Percentiles rank a stretch among this genome's conserved stretches.
These are phyloP conservation scores for Amylocarpus encephaloides DNA, from an alignment of 2,329 filamentous ascomycete genomes.

Conservation along the genomic window DNA sequence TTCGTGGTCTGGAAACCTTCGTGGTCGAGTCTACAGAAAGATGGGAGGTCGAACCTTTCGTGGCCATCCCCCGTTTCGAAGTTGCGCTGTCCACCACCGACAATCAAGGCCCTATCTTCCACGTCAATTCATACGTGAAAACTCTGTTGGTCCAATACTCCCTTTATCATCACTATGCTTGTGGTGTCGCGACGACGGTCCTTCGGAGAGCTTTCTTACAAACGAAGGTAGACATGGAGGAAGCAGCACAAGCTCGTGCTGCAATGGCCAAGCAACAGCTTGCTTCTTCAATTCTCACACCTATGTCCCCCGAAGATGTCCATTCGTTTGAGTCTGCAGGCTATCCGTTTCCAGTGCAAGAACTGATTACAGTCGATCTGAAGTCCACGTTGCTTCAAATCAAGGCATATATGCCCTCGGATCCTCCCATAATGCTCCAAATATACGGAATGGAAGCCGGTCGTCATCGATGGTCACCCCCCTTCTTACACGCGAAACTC, in stretches of 20 bases:
- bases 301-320: conserved; percentile 24
- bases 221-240: conserved; percentile 41
- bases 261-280: conserved; percentile 6
- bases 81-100: conserved; percentile 80
- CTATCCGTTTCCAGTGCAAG: conserved; percentile 34
- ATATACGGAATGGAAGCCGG: conserved; percentile 77
- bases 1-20: conserved; percentile 79
- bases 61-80: conserved; percentile 82
- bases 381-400: conserved; percentile 77
- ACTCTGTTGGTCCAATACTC: conserved; percentile 84
- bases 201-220: conserved; percentile 63
- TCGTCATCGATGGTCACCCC: conserved; percentile 79
- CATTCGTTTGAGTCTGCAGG: conserved; percentile 22
- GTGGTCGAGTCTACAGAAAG: conserved; percentile 83
- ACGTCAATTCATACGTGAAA: conserved; percentile 74
- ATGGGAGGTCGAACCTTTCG: conserved; percentile 78
- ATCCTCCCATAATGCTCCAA: conserved; percentile 89
- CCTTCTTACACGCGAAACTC: conserved; percentile 71
- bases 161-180: conserved; percentile 84
- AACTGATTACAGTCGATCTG: conserved; percentile 76
- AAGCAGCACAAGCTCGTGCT: conserved; percentile 33
- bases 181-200: conserved; percentile 74
- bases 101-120: conserved; percentile 78
- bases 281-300: conserved; percentile 22
- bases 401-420: conserved; percentile 80